Evolutionary conservation across 1,139 yeast genomes (phyloP).

Genomic region (Debaryomyces coudertii): DNA sequence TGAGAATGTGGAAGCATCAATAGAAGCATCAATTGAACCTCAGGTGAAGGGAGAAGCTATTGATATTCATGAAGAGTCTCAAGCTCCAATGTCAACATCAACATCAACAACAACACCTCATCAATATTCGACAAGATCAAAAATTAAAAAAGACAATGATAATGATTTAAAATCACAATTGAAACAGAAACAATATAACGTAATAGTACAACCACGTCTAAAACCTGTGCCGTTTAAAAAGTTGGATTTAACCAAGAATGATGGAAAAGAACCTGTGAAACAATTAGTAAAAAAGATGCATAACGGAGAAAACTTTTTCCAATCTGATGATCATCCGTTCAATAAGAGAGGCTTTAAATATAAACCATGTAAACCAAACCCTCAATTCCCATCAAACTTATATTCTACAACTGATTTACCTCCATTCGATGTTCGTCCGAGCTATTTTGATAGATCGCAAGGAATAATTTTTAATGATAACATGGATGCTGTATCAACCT

Average conservation of each 20-base stretch:
- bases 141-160: conserved; percentile 21
- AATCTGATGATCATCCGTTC: conserved; percentile 75
- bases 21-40: conserved; percentile 26
- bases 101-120: conserved; percentile 12
- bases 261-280: conserved; percentile 13
- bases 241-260: conserved; percentile 30
- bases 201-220: conserved; percentile 45
- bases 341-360: conserved; percentile 84
- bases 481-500: conserved; percentile 51
- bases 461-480: conserved; percentile 55
- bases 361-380: conserved; percentile 75
- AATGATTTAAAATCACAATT: conserved; percentile 19
- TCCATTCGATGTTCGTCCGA: conserved; percentile 65
- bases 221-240: conserved; percentile 48
- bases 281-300: conserved; percentile 11
- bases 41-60: conserved; percentile 22
- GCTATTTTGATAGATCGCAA: conserved; percentile 72
- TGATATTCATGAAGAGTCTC: background rate
- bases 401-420: conserved; percentile 77
- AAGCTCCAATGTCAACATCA: conserved; percentile 4
- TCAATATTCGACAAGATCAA: conserved; percentile 31
- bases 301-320: conserved; percentile 37
- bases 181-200: conserved; percentile 33
- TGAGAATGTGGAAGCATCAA: background rate
- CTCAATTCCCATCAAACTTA: conserved; percentile 57